phyloP scores from a whole-genome alignment of 176 grass and related monocot species.

The Oryza glaberrima region DNA sequence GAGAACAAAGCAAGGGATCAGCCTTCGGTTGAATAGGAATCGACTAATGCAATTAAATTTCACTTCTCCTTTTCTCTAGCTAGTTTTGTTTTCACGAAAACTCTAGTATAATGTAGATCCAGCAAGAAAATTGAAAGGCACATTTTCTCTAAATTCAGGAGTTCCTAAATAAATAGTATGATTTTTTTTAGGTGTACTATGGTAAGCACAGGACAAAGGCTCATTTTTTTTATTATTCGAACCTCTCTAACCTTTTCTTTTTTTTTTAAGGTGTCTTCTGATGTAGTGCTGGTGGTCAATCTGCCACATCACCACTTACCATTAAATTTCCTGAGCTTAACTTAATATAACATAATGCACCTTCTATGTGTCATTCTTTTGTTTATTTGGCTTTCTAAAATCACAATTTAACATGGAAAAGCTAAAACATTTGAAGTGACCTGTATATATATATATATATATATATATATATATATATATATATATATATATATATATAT shows the following conservation, averaged over 20 bases:
- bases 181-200: neutral
- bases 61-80: neutral
- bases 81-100: neutral
- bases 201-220: neutral
- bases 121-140: slow-evolving; percentile 17
- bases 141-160: neutral
- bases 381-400: neutral
- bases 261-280: no score
- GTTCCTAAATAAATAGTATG: neutral
- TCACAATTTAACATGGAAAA: neutral
- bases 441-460: neutral
- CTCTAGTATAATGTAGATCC: neutral
- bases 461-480: neutral
- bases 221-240: neutral
- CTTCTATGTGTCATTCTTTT: neutral
- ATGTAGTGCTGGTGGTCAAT: no score
- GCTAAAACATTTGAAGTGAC: neutral
- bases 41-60: neutral
- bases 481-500: neutral
- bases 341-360: neutral
- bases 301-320: no score
- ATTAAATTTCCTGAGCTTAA: neutral
- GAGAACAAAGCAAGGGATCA: slow-evolving; percentile 3
- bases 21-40: slow-evolving; percentile 1
- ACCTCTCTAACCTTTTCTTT: neutral